Base-by-base conservation (phyloP, 2,329 filamentous ascomycete genomes). In the Pyrenochaeta sp. region DNA sequence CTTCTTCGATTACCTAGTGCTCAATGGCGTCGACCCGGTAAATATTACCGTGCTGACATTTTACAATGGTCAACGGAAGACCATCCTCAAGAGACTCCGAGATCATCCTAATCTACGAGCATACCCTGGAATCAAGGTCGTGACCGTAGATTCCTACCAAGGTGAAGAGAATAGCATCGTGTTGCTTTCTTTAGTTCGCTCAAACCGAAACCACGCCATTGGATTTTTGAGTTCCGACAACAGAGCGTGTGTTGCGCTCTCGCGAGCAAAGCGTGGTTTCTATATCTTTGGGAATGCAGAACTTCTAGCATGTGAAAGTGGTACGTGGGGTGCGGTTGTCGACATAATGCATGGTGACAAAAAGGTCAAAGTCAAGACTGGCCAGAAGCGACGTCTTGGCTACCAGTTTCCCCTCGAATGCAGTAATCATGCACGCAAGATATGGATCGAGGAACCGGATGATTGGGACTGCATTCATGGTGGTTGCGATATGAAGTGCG, bases 141-240 rank as follows among this genome's bases (percentile, higher is more conserved):
- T 87, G 34, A 97, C 93, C 0, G 91, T 97, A 0, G 93, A 97
- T 69, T 91, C 90, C 0, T 97, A 94, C 69, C 93, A 97, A 25
- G 60, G 57, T n/a, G 92, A 97, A 68, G 92, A 97, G 72, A 97
- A 96, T 61, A 90, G 93, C 25, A 82, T 97, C 8, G 83, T 97
- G 9, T 73, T 97, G 1, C 80, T 97, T 0, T 96, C 93, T 0
- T 80, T 96, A 0, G 92, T 95, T 2, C 86, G 93, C 43, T 93
- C 89, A 62, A 90, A 89, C 36, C 63, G 72, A 1, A 68, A 78
- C 1, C 71, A 79, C 4, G 79, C 81, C 0, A 88, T 93, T 30
- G 93, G 93, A 0, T 97, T 97, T 65, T 81, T 96, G 1, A 82
- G 84, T 1, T 87, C 90, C 12, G 81, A 83, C 36, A 89, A 89